Evolutionary conservation across 2,329 filamentous ascomycete species (phyloP).

Genomic region (Cladosporium oxysporum): DNA sequence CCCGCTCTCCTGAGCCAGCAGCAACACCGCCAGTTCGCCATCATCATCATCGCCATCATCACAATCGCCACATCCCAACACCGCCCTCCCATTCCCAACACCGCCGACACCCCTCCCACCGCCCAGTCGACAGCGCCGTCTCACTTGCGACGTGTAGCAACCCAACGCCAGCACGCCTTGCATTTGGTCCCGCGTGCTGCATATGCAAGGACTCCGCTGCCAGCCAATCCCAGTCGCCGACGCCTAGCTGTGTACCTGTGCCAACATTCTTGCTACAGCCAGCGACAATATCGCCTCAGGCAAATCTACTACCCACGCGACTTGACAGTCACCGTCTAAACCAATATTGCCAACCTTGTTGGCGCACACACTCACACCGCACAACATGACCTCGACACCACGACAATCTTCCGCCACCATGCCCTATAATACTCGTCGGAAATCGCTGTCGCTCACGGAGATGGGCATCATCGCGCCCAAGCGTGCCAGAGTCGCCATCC

Average conservation of each 20-base stretch:
- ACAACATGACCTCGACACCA: constrained; percentile 12
- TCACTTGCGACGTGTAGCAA: constrained; percentile 10
- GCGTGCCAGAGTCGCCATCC: constrained; percentile 45
- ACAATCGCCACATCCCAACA: not conserved
- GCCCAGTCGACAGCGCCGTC: not conserved
- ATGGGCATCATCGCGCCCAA: constrained; percentile 83
- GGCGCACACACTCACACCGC: not conserved
- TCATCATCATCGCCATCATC: not conserved
- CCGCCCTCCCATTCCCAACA: not conserved
- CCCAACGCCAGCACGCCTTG: constrained; percentile 20
- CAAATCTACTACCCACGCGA: constrained; percentile 4
- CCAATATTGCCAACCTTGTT: not conserved
- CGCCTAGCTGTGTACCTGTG: constrained; percentile 15
- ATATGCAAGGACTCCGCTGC: constrained; percentile 18
- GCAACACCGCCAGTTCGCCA: not conserved
- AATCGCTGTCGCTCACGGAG: constrained; percentile 89
- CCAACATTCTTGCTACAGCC: constrained; percentile 20
- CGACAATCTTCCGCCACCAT: constrained; percentile 52
- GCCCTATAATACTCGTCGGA: constrained; percentile 96
- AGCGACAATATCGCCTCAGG: constrained; percentile 14
- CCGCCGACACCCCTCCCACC: not conserved
- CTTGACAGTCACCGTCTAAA: not conserved
- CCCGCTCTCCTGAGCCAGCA: constrained; percentile 7
- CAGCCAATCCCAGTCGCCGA: constrained; percentile 18
- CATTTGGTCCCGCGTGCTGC: constrained; percentile 17